phyloP scores from a whole-genome alignment of 345 rosid genomes.

The Populus alba region DNA sequence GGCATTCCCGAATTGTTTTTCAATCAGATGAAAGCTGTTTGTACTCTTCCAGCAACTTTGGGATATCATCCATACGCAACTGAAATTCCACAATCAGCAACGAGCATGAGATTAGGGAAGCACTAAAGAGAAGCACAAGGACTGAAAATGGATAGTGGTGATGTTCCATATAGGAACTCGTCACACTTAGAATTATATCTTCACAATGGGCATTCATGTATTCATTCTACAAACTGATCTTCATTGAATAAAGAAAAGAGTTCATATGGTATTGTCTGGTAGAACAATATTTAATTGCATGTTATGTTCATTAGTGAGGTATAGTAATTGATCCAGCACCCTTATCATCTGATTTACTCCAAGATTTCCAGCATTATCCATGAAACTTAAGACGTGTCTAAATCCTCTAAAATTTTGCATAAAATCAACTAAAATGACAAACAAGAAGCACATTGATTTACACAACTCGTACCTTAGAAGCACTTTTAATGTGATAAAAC shows the following conservation, averaged over 20 bases:
- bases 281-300: not conserved
- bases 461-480: constrained; percentile 62
- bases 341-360: not conserved
- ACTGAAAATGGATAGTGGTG: not conserved
- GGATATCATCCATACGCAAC: constrained; percentile 75
- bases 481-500: constrained; percentile 73
- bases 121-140: not conserved
- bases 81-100: constrained; percentile 30
- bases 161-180: not conserved
- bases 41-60: constrained; percentile 78
- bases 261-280: not conserved
- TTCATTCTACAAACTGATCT: not conserved
- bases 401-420: not conserved
- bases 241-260: not conserved
- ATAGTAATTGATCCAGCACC: not conserved
- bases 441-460: not conserved
- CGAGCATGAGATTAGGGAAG: not conserved
- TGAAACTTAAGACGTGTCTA: not conserved
- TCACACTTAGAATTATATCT: not conserved
- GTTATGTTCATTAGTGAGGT: not conserved
- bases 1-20: constrained; percentile 8
- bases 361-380: not conserved
- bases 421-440: not conserved
- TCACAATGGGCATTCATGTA: no score
- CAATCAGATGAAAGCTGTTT: constrained; percentile 43